phyloP scores from a whole-genome alignment of 768 basidiomycete genomes.

The Mycena rosella region DNA sequence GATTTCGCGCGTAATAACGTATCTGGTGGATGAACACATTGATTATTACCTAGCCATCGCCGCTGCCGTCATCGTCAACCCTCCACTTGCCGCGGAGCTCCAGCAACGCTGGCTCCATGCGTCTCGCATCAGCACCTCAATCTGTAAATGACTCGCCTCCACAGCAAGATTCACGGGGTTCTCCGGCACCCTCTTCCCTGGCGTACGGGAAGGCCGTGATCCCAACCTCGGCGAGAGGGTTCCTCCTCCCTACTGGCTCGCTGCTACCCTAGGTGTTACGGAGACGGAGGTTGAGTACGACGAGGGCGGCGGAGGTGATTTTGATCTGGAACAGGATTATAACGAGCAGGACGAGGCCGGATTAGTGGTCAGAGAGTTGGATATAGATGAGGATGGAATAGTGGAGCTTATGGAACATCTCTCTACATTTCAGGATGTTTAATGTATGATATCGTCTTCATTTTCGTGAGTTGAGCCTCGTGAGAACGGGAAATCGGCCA shows the following conservation, averaged over 20 bases:
- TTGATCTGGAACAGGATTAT: background rate
- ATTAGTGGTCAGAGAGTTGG: background rate
- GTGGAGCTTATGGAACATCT: slow-evolving; percentile 5
- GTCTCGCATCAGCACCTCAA: background rate
- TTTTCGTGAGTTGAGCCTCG: too few relatives aligned
- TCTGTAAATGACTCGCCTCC: background rate
- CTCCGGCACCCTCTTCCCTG: slow-evolving; percentile 3
- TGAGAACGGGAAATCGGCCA: too few relatives aligned
- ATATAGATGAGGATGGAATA: slow-evolving; percentile 5
- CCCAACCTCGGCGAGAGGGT: background rate
- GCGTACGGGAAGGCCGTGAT: background rate
- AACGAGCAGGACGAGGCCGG: background rate
- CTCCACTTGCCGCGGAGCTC: too few relatives aligned
- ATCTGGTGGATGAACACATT: too few relatives aligned
- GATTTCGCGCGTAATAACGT: slow-evolving; percentile 43
- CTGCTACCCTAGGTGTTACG: background rate
- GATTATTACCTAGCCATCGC: too few relatives aligned
- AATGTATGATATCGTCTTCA: background rate
- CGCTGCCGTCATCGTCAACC: too few relatives aligned
- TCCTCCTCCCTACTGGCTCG: background rate
- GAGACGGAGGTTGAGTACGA: background rate
- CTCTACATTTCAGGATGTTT: slow-evolving; percentile 3
- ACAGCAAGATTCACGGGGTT: background rate
- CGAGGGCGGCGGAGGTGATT: too few relatives aligned
- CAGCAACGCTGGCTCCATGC: background rate